These are phyloP conservation scores for Macrolepiota fuliginosa DNA, from an alignment of 768 basidiomycete genomes.

Conservation along the genomic window DNA sequence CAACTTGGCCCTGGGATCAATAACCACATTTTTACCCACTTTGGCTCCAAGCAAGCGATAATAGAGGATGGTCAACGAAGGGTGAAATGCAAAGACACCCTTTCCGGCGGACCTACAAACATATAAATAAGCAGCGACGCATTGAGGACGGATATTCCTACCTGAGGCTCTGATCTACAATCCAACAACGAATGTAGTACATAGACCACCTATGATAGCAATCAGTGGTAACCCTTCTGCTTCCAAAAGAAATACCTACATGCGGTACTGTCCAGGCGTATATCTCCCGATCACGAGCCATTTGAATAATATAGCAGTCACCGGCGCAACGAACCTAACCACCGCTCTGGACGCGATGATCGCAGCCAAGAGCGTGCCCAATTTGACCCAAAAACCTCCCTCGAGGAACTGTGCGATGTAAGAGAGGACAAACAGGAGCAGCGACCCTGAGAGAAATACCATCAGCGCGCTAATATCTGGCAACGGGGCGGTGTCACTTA, in stretches of 20 bases:
- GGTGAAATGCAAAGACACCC: conserved; percentile 39
- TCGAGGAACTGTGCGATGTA: conserved; percentile 27
- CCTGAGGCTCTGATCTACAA: conserved; percentile 37
- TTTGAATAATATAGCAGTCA: conserved; percentile 40
- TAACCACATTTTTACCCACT: conserved; percentile 38
- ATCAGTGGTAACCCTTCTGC: neutral
- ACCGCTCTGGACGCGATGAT: conserved; percentile 33
- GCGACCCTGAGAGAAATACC: conserved; percentile 28
- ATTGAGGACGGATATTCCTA: conserved; percentile 9
- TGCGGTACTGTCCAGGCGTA: conserved; percentile 33
- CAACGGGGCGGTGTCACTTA: conserved; percentile 16
- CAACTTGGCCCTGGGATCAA: conserved; percentile 36
- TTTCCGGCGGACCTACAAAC: conserved; percentile 32
- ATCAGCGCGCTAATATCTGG: neutral
- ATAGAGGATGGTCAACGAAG: conserved; percentile 35
- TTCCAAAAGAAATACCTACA: conserved; percentile 23
- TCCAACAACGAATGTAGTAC: conserved; percentile 44
- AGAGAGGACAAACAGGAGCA: conserved; percentile 37
- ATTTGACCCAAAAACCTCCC: conserved; percentile 31
- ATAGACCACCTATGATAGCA: conserved; percentile 29
- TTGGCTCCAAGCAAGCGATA: conserved; percentile 44
- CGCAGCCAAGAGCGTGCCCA: conserved; percentile 30
- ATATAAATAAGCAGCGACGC: neutral
- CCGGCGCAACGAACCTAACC: conserved; percentile 33
- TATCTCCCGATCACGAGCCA: conserved; percentile 46